phyloP scores from a whole-genome alignment of 495 filamentous ascomycete genomes.

The Lasiosphaeris hirsuta region DNA sequence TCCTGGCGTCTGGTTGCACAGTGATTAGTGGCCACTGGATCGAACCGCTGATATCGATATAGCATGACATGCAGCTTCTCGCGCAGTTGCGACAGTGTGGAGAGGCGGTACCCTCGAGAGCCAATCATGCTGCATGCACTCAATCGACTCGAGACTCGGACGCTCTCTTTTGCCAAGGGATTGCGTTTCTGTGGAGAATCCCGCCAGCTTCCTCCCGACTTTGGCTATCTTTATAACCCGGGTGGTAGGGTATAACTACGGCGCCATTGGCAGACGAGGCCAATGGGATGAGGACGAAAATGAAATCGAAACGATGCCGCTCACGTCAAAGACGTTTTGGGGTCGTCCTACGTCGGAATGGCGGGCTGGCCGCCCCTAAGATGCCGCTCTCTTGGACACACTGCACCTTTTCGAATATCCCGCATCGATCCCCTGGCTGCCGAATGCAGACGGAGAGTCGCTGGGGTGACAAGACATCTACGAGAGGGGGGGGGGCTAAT shows the following conservation, averaged over 20 bases:
- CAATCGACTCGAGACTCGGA: slow-evolving; percentile 10
- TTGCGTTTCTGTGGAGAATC: slow-evolving; percentile 17
- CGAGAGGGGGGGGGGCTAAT: background rate
- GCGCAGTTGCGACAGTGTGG: slow-evolving; percentile 24
- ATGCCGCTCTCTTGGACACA: no score
- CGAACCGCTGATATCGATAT: slow-evolving; percentile 18
- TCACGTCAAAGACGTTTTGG: slow-evolving; percentile 11
- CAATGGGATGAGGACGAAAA: slow-evolving; percentile 27
- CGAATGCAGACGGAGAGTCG: background rate
- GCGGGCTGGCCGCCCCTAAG: background rate
- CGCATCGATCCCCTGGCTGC: background rate
- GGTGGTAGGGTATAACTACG: slow-evolving; percentile 30
- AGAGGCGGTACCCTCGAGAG: slow-evolving; percentile 3
- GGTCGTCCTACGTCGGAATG: slow-evolving; percentile 17
- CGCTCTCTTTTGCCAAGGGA: slow-evolving; percentile 15
- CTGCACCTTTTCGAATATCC: background rate
- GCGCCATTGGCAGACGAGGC: slow-evolving; percentile 21
- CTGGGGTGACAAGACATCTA: no score
- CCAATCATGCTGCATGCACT: slow-evolving; percentile 24
- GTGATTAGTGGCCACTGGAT: slow-evolving; percentile 7
- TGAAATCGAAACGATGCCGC: slow-evolving; percentile 19
- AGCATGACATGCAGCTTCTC: slow-evolving; percentile 27
- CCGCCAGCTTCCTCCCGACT: slow-evolving; percentile 8
- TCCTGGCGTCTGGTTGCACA: slow-evolving; percentile 2
- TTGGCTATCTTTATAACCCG: slow-evolving; percentile 14